These are phyloP conservation scores for Thelephora aurantiotincta DNA, from an alignment of 768 basidiomycete species.

Conservation along the genomic window DNA sequence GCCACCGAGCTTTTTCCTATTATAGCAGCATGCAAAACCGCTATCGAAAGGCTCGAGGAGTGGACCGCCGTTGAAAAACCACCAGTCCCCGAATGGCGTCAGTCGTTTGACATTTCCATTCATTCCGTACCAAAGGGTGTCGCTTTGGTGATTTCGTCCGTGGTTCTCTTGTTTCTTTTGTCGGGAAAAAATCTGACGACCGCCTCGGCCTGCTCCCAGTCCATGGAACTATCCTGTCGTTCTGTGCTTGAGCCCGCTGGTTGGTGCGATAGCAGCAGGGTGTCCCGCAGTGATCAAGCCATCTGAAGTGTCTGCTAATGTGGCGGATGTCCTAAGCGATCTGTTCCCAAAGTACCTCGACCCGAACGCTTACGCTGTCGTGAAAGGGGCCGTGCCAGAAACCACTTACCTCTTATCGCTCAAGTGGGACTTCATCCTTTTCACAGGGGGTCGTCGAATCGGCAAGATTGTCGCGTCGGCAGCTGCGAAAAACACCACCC, in stretches of 20 bases:
- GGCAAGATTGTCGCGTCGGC: slow-evolving; percentile 26
- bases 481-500: slow-evolving; percentile 29
- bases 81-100: slow-evolving; percentile 28
- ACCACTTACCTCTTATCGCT: slow-evolving; percentile 21
- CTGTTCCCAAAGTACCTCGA: slow-evolving; percentile 46
- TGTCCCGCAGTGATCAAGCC: slow-evolving; percentile 55
- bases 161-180: slow-evolving; percentile 5
- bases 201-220: slow-evolving; percentile 16
- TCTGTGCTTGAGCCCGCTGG: slow-evolving; percentile 39
- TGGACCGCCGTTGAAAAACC: slow-evolving; percentile 38
- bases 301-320: slow-evolving; percentile 43
- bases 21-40: slow-evolving; percentile 26
- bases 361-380: slow-evolving; percentile 32
- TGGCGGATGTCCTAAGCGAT: slow-evolving; percentile 33
- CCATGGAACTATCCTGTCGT: slow-evolving; percentile 59
- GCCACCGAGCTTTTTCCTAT: slow-evolving; percentile 28
- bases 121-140: slow-evolving; percentile 47
- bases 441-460: slow-evolving; percentile 21
- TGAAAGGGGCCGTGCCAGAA: slow-evolving; percentile 32
- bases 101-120: slow-evolving; percentile 37
- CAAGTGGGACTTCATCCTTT: slow-evolving; percentile 25
- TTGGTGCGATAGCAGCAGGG: slow-evolving; percentile 65
- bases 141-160: slow-evolving; percentile 46
- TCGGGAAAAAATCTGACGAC: slow-evolving; percentile 1
- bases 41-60: slow-evolving; percentile 35